A percentile compares a stretch with the other conserved stretches of the same genome.
Conservation (phyloP, 768 basidiomycete species). For the Sarcodon sp. region DNA sequence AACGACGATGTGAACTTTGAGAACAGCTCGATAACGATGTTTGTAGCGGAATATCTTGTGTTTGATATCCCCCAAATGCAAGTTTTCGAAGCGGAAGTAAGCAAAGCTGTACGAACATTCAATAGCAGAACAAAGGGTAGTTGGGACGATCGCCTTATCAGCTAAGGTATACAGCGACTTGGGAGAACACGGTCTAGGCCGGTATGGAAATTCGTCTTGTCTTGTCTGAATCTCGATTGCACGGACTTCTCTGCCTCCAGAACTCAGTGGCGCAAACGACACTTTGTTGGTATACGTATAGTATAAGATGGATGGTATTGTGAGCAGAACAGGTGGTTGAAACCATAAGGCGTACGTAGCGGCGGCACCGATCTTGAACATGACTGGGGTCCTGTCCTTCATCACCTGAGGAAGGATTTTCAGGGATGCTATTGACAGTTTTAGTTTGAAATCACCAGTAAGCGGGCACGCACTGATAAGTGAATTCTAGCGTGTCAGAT, state of each 20-base stretch:
- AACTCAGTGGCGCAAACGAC: slow-evolving; percentile 7
- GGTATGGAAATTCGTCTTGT: not conserved
- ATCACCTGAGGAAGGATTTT: not conserved
- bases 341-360: not conserved
- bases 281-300: slow-evolving; percentile 9
- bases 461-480: not conserved
- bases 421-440: not conserved
- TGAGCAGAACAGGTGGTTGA: not conserved
- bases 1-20: not conserved
- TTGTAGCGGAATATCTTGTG: not conserved
- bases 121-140: not conserved
- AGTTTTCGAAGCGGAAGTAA: not conserved
- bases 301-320: slow-evolving; percentile 7
- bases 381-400: not conserved
- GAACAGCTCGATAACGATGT: not conserved
- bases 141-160: slow-evolving; percentile 3
- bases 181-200: slow-evolving; percentile 8
- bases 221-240: not conserved
- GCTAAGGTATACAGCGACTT: slow-evolving; percentile 15
- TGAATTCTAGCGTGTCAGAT: too few relatives aligned
- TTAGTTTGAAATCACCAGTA: not conserved
- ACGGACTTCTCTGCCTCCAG: not conserved
- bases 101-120: not conserved
- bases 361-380: not conserved
- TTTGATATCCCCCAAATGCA: not conserved